Evolutionary conservation across 2,329 filamentous ascomycete genomes (phyloP).

Genomic region (Myriosclerotinia scirpicola): DNA sequence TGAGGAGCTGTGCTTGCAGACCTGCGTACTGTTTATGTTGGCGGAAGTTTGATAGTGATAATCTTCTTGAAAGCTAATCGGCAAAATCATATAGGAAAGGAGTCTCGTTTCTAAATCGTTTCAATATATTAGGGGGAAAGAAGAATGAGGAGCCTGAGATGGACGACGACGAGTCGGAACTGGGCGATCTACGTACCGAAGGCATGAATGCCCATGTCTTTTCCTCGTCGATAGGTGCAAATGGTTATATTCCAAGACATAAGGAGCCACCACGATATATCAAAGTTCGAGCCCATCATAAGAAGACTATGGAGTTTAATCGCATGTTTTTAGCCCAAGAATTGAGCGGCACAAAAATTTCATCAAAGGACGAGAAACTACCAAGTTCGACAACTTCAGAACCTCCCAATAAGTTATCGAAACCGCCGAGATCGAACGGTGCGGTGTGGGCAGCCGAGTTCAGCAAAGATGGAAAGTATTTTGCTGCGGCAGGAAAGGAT

Average conservation of each 20-base stretch:
- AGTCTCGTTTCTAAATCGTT: conserved; percentile 83
- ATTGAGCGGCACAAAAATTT: conserved; percentile 60
- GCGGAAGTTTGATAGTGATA: neutral
- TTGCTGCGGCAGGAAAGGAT: conserved; percentile 92
- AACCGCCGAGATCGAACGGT: conserved; percentile 45
- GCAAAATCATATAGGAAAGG: conserved; percentile 64
- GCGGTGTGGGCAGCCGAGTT: conserved; percentile 94
- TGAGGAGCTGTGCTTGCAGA: conserved; percentile 6
- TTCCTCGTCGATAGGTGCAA: conserved; percentile 66
- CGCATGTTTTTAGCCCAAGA: conserved; percentile 91
- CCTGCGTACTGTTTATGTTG: conserved; percentile 27
- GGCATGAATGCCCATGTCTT: conserved; percentile 83
- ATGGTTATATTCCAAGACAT: conserved; percentile 79
- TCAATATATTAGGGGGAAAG: conserved; percentile 71
- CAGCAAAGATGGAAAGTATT: conserved; percentile 84
- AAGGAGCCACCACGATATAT: conserved; percentile 92
- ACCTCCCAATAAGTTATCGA: conserved; percentile 32
- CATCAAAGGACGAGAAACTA: conserved; percentile 38
- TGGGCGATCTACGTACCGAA: conserved; percentile 67
- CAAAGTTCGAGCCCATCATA: conserved; percentile 76
- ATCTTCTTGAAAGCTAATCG: conserved; percentile 18
- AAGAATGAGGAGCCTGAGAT: conserved; percentile 62
- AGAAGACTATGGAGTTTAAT: conserved; percentile 79
- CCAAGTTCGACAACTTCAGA: conserved; percentile 33
- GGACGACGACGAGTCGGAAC: conserved; percentile 66